These are phyloP conservation scores for Diutina mesorugosa DNA, from an alignment of 1,139 yeast genomes.

Conservation along the genomic window DNA sequence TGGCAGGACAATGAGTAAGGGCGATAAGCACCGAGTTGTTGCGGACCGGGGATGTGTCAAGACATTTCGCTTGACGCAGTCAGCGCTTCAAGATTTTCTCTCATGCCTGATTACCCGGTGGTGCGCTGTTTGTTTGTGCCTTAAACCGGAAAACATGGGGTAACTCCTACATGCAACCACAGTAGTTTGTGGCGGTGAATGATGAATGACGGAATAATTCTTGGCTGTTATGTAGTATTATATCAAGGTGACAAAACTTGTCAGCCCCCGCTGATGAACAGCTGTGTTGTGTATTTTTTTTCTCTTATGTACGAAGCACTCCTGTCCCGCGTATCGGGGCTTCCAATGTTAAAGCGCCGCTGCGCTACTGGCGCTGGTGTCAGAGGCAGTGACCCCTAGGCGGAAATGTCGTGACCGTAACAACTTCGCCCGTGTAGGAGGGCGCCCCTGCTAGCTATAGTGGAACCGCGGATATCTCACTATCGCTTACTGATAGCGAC, in stretches of 20 bases:
- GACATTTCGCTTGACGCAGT: background rate
- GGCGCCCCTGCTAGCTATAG: no score
- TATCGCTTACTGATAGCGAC: background rate
- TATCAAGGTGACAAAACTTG: background rate
- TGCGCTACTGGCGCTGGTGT: background rate
- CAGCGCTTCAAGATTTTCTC: background rate
- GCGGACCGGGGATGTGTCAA: background rate
- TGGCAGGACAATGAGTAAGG: no score
- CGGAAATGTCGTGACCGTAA: background rate
- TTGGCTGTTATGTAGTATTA: background rate
- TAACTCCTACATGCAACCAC: background rate
- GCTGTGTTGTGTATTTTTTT: background rate
- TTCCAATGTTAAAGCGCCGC: background rate
- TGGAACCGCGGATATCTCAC: no score
- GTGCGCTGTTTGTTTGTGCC: background rate
- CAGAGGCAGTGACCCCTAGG: background rate
- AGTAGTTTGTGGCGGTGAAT: background rate
- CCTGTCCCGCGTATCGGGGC: background rate
- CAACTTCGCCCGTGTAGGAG: background rate
- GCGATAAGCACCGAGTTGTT: no score
- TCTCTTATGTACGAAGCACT: background rate
- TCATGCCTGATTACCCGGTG: background rate
- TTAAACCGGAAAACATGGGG: background rate
- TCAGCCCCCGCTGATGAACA: background rate
- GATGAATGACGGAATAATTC: background rate